phyloP scores from a whole-genome alignment of 2,329 filamentous ascomycete species.

The Onygena corvina region DNA sequence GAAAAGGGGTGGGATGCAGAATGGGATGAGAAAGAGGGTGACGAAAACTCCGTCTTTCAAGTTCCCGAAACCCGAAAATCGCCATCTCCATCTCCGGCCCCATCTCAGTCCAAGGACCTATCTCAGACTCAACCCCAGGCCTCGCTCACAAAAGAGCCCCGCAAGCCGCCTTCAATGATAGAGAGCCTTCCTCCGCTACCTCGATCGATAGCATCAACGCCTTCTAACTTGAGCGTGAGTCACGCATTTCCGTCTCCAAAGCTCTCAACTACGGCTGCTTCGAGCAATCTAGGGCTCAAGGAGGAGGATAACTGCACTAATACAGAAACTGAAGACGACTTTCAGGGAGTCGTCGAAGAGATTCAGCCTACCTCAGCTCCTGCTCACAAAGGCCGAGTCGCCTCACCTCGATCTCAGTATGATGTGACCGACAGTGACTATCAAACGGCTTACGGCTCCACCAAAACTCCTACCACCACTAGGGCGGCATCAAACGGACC shows the following conservation, averaged over 20 bases:
- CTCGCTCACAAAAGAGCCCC: conserved; percentile 7
- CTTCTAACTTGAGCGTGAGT: conserved; percentile 11
- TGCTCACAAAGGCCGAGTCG: not conserved
- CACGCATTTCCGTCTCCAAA: conserved; percentile 7
- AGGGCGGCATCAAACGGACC: conserved; percentile 9
- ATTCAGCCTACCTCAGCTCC: not conserved
- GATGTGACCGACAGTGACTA: conserved; percentile 11
- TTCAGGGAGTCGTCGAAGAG: not conserved
- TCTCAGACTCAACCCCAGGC: conserved; percentile 11
- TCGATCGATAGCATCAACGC: conserved; percentile 13
- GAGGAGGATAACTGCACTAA: not conserved
- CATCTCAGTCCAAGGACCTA: conserved; percentile 9
- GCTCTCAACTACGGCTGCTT: not conserved
- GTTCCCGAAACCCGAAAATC: not conserved
- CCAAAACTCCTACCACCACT: conserved; percentile 9
- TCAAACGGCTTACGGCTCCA: conserved; percentile 7
- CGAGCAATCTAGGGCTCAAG: not conserved
- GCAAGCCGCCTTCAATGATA: conserved; percentile 13
- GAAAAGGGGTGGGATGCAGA: conserved; percentile 1
- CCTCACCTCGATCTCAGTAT: conserved; percentile 5
- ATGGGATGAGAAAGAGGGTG: conserved; percentile 13
- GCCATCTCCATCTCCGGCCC: not conserved
- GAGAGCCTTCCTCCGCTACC: conserved; percentile 15
- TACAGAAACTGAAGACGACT: not conserved
- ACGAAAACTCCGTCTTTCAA: conserved; percentile 9